Evolutionary conservation across 768 basidiomycete species (phyloP).

Genomic region (Mrakia gelida): DNA sequence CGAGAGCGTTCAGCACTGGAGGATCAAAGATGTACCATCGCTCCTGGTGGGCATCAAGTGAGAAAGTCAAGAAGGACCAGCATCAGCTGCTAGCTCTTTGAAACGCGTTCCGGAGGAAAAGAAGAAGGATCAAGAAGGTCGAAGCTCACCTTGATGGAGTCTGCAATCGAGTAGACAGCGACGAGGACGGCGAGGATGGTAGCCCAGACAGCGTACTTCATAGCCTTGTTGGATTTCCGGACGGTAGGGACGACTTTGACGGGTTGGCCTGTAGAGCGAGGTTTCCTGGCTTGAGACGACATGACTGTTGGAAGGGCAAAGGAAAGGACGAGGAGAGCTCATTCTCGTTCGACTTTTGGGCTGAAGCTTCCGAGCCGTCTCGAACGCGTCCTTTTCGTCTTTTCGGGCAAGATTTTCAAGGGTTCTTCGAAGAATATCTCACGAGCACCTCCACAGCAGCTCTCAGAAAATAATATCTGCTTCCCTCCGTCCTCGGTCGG

Average conservation of each 20-base stretch:
- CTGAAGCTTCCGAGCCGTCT: background rate
- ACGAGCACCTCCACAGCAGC: background rate
- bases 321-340: background rate
- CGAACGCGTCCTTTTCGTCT: background rate
- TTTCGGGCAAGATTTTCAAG: background rate
- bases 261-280: background rate
- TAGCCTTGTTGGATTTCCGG: background rate
- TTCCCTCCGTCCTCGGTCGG: background rate
- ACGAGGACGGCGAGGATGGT: slow-evolving; percentile 35
- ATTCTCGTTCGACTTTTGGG: background rate
- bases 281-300: slow-evolving; percentile 1
- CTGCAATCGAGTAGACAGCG: slow-evolving; percentile 35
- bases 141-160: slow-evolving; percentile 41
- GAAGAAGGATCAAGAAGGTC: background rate
- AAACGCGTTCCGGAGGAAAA: background rate
- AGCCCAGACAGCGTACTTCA: slow-evolving; percentile 1
- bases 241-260: background rate
- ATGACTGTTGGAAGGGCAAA: background rate
- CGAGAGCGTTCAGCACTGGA: slow-evolving; percentile 63
- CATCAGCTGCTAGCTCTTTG: background rate
- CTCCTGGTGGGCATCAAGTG: slow-evolving; percentile 50
- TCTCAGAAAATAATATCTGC: too few relatives aligned
- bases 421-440: background rate
- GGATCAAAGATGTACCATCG: slow-evolving; percentile 86
- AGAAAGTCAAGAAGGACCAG: background rate